Percentiles rank a stretch among this genome's conserved stretches.
Conservation (phyloP, 108 stramenopile genomes). For the Nannochloropsis granulata region DNA sequence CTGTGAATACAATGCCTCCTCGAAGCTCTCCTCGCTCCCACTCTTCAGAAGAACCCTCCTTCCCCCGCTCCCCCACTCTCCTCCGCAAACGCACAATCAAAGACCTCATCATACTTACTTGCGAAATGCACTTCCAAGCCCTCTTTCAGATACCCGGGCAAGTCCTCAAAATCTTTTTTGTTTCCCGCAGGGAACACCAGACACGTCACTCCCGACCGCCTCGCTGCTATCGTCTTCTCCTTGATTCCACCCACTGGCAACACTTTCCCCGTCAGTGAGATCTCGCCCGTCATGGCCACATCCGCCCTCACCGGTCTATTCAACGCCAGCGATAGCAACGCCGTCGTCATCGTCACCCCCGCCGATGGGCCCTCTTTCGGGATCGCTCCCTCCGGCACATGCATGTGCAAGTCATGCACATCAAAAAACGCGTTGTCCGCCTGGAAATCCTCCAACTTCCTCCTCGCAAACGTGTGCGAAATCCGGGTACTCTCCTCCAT, state of each 20-base stretch:
- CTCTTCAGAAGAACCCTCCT: neutral
- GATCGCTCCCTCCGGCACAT: conserved; percentile 98
- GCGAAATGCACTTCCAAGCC: conserved; percentile 84
- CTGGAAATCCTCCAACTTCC: conserved; percentile 42
- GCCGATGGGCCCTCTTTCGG: conserved; percentile 97
- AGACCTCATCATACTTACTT: conserved; percentile 69
- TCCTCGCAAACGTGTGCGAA: conserved; percentile 80
- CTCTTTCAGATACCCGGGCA: conserved; percentile 85
- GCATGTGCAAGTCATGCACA: conserved; percentile 75
- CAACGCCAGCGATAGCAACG: conserved; percentile 76
- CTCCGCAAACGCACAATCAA: conserved; percentile 62
- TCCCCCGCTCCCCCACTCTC: neutral
- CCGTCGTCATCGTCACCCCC: conserved; percentile 79
- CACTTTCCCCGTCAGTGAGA: conserved; percentile 40
- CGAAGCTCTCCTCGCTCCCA: neutral
- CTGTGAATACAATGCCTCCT: neutral
- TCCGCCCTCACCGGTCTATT: conserved; percentile 66
- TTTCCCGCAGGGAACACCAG: conserved; percentile 76
- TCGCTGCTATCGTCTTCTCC: conserved; percentile 95
- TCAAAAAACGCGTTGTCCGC: conserved; percentile 38
- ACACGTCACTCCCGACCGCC: conserved; percentile 71
- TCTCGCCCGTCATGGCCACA: conserved; percentile 93
- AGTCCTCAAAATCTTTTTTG: conserved; percentile 83
- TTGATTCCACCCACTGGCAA: conserved; percentile 94
- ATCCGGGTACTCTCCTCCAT: conserved; percentile 46